Conservation (phyloP, 208 protist species). For the Leishmania guyanensis region DNA sequence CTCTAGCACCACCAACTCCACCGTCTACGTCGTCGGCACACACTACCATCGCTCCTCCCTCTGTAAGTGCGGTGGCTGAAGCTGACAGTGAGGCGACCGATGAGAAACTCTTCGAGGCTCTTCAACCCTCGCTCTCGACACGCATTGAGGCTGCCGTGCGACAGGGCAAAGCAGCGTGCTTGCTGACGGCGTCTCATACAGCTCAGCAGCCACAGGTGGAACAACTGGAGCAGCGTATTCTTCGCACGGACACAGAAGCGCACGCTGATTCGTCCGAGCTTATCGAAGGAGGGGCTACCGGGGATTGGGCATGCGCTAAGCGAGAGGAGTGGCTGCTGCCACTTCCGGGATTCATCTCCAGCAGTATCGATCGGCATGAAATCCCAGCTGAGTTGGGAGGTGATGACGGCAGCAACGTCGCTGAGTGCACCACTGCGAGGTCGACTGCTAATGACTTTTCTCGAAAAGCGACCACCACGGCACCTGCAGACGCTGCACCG, state of each 20-base stretch:
- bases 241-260: background rate
- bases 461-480: background rate
- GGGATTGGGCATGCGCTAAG: conserved; percentile 19
- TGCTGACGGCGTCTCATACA: conserved; percentile 2
- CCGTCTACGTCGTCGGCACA: background rate
- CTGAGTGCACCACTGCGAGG: background rate
- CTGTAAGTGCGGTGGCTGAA: background rate
- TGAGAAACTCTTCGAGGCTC: conserved; percentile 9
- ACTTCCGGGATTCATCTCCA: conserved; percentile 32
- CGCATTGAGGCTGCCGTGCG: conserved; percentile 36
- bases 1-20: conserved; percentile 1
- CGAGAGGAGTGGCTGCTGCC: conserved; percentile 26
- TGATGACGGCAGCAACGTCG: background rate
- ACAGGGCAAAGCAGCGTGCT: conserved; percentile 14
- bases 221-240: background rate
- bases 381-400: conserved; percentile 47
- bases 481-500: background rate
- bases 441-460: background rate
- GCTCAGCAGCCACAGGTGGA: background rate
- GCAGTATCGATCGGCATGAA: conserved; percentile 55
- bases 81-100: background rate
- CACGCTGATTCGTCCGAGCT: background rate
- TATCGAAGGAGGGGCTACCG: background rate
- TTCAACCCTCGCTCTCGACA: conserved; percentile 33
- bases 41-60: conserved; percentile 26